These are phyloP conservation scores for Populus deltoides DNA, from an alignment of 345 rosid species.

Conservation along the genomic window DNA sequence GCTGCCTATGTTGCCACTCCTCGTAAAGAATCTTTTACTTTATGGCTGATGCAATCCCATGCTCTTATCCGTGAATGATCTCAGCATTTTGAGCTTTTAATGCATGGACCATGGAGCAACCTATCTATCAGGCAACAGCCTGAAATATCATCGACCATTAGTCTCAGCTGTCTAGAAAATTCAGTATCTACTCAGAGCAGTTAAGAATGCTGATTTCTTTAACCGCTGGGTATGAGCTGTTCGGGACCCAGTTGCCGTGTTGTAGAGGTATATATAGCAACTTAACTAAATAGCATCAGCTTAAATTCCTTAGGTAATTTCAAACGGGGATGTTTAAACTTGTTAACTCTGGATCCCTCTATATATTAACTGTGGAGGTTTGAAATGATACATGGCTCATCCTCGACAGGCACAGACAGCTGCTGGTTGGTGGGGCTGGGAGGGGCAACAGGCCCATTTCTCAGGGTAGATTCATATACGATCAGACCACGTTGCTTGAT, in stretches of 20 bases:
- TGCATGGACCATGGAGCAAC: slow-evolving; percentile 9
- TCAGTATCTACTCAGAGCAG: background rate
- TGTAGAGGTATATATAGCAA: slow-evolving; percentile 16
- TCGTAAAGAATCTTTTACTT: background rate
- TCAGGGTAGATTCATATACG: slow-evolving; percentile 7
- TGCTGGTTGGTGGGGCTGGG: slow-evolving; percentile 18
- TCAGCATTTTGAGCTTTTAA: slow-evolving; percentile 9
- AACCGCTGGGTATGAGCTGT: slow-evolving; percentile 4
- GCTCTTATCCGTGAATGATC: slow-evolving; percentile 9
- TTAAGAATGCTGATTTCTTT: background rate
- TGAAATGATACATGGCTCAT: background rate
- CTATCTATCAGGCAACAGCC: no score
- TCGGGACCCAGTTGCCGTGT: slow-evolving; percentile 16
- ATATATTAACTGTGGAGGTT: background rate
- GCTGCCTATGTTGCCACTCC: background rate
- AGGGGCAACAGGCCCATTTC: slow-evolving; percentile 12
- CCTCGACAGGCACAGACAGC: slow-evolving; percentile 4
- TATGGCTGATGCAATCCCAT: background rate
- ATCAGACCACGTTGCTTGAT: background rate
- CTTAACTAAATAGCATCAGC: slow-evolving; percentile 1
- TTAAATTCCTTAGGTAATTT: background rate
- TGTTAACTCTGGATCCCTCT: slow-evolving; percentile 6
- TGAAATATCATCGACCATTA: slow-evolving; percentile 4
- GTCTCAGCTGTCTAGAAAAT: background rate
- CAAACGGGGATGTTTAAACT: background rate